These are phyloP conservation scores for Groenewaldozyma tartarivorans DNA, from an alignment of 805 yeast genomes.

Conservation along the genomic window DNA sequence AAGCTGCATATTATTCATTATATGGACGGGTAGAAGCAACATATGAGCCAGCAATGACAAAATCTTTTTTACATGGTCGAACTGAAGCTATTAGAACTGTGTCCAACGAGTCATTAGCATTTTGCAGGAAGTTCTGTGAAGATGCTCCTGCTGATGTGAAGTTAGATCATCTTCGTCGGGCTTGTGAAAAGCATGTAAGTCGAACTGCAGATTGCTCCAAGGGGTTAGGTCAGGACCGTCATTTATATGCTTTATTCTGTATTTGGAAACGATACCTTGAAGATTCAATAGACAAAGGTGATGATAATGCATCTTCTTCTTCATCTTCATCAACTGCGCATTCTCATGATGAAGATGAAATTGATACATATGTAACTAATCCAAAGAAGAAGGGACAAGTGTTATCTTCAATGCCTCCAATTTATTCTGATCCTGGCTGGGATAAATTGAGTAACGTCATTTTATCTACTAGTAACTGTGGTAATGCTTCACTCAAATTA, in stretches of 20 bases:
- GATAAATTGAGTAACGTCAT: constrained; percentile 71
- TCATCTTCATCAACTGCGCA: too few relatives aligned
- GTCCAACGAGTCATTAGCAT: constrained; percentile 65
- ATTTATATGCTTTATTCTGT: constrained; percentile 76
- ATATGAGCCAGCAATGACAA: constrained; percentile 96
- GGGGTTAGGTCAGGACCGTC: constrained; percentile 91
- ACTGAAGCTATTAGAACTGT: constrained; percentile 89
- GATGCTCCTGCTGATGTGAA: constrained; percentile 50
- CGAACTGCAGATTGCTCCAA: constrained; percentile 59
- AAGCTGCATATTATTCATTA: constrained; percentile 82
- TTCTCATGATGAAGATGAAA: constrained; percentile 4
- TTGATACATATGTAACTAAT: not conserved
- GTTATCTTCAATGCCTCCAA: constrained; percentile 43
- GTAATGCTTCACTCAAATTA: constrained; percentile 75
- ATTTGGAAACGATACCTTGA: constrained; percentile 53
- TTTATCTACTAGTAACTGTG: constrained; percentile 81
- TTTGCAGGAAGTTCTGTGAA: constrained; percentile 80
- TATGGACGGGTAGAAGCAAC: constrained; percentile 91
- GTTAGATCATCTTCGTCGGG: constrained; percentile 48
- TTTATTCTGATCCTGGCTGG: constrained; percentile 86
- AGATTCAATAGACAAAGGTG: constrained; percentile 21
- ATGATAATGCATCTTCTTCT: constrained; percentile 16
- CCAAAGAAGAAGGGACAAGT: constrained; percentile 5
- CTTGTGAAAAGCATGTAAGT: constrained; percentile 60
- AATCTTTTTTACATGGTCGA: constrained; percentile 76